Base-by-base conservation (phyloP, 2,329 filamentous ascomycete species). In the Fragosphaeria purpurea region DNA sequence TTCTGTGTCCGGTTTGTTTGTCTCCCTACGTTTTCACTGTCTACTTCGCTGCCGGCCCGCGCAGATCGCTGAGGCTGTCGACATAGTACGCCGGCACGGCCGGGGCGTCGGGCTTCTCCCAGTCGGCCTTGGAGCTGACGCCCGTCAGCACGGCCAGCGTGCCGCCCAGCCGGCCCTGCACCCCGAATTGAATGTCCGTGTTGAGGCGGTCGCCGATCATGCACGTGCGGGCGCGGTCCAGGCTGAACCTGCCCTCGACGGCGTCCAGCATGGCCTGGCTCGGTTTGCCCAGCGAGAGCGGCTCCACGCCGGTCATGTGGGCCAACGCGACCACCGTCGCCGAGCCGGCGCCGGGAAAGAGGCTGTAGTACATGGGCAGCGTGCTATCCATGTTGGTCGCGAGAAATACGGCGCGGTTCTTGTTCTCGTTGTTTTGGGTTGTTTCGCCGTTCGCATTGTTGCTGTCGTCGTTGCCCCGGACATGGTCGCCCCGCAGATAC, bases 261-360 rank as follows among this genome's bases (percentile, higher is more conserved):
- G 93, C 89, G 66, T 97, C 91, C 91, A 98, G 95, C 93, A 98
- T 98, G 4, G 91, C 91, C 71, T 95, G 89, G 64, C 88, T 95
- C 4, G 93, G 93, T 71, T 98, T 98, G 1, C 93, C 93, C 41
- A 97, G 71, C 4, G 87, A 82, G 35, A 88, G 68, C 1, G 93
- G 91, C 60, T 85, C 75, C 63, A 79, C 69, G 13, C 74, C 74
- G 4, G 78, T 73, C 74, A 88, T 88, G 64, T 85, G 85, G 49
- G 84, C 74, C 53, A 98, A 69, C 2, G 89, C 88, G 32, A 87
- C 81, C 46, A 84, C 83, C 4, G 55, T 41, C 56, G 88, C 83
- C 2, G 87, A 85, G 1, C 93, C 93, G 1, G 93, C 93, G 6
- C 93, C 93, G 1, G 93, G 89, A 68, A 98, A 97, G 57, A 98